A percentile compares a stretch with the other conserved stretches of the same genome.
Evolutionary conservation across 352 stramenopile genomes (phyloP).

Genomic region (Elongisporangium anandrum): DNA sequence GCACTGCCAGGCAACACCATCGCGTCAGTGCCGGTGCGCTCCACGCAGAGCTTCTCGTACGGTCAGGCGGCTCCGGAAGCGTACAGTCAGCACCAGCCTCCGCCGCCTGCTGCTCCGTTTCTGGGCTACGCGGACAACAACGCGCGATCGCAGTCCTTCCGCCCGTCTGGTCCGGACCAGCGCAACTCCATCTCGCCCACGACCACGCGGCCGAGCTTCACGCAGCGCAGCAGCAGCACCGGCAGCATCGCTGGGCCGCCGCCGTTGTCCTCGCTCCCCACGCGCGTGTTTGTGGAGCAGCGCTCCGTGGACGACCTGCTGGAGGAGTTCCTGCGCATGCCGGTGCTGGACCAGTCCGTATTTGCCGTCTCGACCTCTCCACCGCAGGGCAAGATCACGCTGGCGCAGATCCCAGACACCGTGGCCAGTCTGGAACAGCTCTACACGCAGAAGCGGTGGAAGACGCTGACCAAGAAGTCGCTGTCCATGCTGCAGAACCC

Average conservation of each 20-base stretch:
- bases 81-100: constrained; percentile 24
- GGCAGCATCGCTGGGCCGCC: constrained; percentile 10
- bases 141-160: constrained; percentile 39
- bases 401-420: constrained; percentile 57
- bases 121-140: constrained; percentile 49
- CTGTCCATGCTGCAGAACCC: constrained; percentile 66
- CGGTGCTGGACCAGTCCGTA: constrained; percentile 30
- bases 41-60: constrained; percentile 47
- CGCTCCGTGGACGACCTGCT: constrained; percentile 47
- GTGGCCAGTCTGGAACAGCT: constrained; percentile 46
- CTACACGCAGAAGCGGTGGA: constrained; percentile 68
- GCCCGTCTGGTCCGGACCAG: constrained; percentile 10
- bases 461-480: constrained; percentile 69
- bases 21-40: constrained; percentile 21
- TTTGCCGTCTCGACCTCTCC: constrained; percentile 14
- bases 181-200: constrained; percentile 11
- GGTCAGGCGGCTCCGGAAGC: constrained; percentile 17
- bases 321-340: constrained; percentile 57
- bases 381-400: constrained; percentile 35
- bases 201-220: constrained; percentile 6
- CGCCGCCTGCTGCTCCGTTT: constrained; percentile 64
- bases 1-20: constrained; percentile 2
- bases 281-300: constrained; percentile 16
- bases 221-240: constrained; percentile 12
- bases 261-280: neutral